Percentiles rank a stretch among this genome's conserved stretches.
Evolutionary conservation across 2,329 filamentous ascomycete genomes (phyloP).

Genomic region (Colletotrichum agaves): DNA sequence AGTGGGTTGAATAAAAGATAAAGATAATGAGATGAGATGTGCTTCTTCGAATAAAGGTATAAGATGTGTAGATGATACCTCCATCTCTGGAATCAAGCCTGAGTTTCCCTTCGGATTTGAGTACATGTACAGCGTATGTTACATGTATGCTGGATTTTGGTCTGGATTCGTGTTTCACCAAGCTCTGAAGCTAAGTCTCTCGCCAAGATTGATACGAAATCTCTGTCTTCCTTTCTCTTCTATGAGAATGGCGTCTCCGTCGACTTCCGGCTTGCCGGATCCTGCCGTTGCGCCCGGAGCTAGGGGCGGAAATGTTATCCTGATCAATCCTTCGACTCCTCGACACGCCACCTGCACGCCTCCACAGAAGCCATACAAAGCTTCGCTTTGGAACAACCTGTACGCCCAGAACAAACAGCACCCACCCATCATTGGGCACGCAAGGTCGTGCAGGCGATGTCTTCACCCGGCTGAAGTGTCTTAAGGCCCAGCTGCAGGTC

Average conservation of each 20-base stretch:
- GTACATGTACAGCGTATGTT: no score
- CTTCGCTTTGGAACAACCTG: not conserved
- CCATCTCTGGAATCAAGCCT: no score
- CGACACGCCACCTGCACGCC: no score
- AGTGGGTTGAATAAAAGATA: no score
- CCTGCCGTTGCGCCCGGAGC: not conserved
- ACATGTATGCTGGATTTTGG: no score
- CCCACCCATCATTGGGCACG: not conserved
- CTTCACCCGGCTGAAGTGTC: not conserved
- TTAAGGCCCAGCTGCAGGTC: constrained; percentile 9
- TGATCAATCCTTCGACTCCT: not conserved
- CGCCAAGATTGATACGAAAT: not conserved
- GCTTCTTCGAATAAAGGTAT: no score
- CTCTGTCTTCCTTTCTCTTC: not conserved
- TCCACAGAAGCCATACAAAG: no score
- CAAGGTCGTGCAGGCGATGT: not conserved
- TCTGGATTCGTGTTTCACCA: not conserved
- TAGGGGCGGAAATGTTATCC: not conserved
- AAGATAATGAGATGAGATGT: no score
- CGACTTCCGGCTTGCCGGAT: constrained; percentile 3
- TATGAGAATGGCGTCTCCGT: not conserved
- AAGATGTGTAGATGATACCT: no score
- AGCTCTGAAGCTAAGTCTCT: not conserved
- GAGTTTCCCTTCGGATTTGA: no score
- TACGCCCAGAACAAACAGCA: not conserved